A percentile compares a stretch with the other conserved stretches of the same genome.
phyloP scores from a whole-genome alignment of 257 asterid species.

The Orobanche coerulescens region DNA sequence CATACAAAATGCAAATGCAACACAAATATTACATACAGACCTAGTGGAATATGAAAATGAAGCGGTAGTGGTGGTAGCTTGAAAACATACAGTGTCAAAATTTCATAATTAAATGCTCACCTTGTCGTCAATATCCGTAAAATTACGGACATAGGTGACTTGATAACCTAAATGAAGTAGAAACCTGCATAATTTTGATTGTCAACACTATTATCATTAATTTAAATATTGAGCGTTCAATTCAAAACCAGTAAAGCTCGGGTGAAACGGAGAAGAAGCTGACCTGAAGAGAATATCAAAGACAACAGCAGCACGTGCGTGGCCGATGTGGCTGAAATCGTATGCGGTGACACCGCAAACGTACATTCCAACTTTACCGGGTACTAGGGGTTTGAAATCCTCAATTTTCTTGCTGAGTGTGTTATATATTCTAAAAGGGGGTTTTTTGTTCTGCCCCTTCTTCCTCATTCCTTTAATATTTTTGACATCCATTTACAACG shows the following conservation, averaged over 20 bases:
- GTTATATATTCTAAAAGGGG: no score
- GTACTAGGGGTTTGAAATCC: slow-evolving; percentile 45
- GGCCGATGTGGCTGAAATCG: slow-evolving; percentile 82
- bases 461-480: no score
- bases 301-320: slow-evolving; percentile 67
- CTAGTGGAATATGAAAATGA: no score
- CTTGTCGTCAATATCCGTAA: slow-evolving; percentile 81
- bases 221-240: no score
- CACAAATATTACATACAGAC: no score
- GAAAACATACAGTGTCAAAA: not conserved
- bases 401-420: slow-evolving; percentile 60
- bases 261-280: not conserved
- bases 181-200: slow-evolving; percentile 58
- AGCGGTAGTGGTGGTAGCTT: not conserved
- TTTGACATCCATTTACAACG: no score
- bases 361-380: slow-evolving; percentile 66
- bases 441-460: no score
- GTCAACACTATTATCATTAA: not conserved
- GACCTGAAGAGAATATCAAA: slow-evolving; percentile 65
- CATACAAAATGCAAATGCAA: no score
- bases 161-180: slow-evolving; percentile 65
- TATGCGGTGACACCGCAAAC: slow-evolving; percentile 79
- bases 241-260: no score
- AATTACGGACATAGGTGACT: slow-evolving; percentile 64
- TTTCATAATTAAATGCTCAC: slow-evolving; percentile 19